A percentile compares a stretch with the other conserved stretches of the same genome.
Evolutionary conservation across 176 grass and related monocot species (phyloP).

Genomic region (Bromus sterilis): DNA sequence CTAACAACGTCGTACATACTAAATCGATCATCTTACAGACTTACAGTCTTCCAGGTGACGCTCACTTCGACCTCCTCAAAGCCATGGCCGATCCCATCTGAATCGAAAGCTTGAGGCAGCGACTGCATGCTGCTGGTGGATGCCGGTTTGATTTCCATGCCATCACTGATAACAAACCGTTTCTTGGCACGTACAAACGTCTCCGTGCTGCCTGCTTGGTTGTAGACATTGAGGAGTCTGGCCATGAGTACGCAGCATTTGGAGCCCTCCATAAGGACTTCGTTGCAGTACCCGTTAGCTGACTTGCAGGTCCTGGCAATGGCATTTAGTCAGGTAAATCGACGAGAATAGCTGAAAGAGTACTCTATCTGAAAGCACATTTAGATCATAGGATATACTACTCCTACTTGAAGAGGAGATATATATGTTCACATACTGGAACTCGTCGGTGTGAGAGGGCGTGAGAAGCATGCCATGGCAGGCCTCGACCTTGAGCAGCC

Average conservation of each 20-base stretch:
- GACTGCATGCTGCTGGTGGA: background rate
- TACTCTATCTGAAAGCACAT: background rate
- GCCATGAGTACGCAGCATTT: background rate
- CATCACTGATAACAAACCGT: background rate
- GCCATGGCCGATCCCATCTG: background rate
- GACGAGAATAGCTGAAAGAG: background rate
- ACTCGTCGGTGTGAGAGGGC: background rate
- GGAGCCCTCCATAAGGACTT: background rate
- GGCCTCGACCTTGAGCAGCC: background rate
- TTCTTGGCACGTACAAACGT: background rate
- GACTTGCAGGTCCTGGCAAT: background rate
- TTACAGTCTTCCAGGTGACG: background rate
- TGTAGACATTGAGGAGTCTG: background rate
- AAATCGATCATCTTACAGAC: background rate
- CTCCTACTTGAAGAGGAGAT: too few relatives aligned
- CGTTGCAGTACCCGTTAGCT: background rate
- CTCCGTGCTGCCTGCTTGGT: background rate
- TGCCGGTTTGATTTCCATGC: background rate
- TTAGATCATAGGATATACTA: background rate
- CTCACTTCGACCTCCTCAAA: background rate
- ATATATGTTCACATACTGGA: background rate
- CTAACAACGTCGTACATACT: too few relatives aligned
- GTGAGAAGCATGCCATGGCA: constrained; percentile 2
- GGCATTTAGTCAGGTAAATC: background rate
- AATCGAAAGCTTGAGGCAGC: background rate